A percentile compares a stretch with the other conserved stretches of the same genome.
phyloP scores from a whole-genome alignment of 1,284 basidiomycete species.

The Ceratobasidium sp. region DNA sequence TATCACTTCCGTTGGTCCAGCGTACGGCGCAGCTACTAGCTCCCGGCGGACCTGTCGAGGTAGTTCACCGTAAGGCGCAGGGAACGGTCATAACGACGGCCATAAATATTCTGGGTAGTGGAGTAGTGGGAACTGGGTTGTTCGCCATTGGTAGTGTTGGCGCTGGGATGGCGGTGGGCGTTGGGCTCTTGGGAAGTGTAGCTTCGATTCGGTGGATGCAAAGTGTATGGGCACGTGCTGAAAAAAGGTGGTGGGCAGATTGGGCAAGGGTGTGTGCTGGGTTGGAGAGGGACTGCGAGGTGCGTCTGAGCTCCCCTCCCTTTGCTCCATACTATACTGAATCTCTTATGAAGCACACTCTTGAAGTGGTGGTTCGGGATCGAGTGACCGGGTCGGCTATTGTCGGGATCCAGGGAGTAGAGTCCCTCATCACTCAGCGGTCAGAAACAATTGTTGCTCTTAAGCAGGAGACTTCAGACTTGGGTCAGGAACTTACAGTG shows the following conservation, averaged over 20 bases:
- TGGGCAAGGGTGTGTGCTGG: slow-evolving; percentile 42
- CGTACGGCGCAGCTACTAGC: slow-evolving; percentile 34
- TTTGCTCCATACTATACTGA: background rate
- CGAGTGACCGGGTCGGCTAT: slow-evolving; percentile 24
- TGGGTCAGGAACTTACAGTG: slow-evolving; percentile 16
- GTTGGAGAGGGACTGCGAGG: slow-evolving; percentile 42
- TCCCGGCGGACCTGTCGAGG: slow-evolving; percentile 39
- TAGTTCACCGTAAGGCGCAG: slow-evolving; percentile 33
- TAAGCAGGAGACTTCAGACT: slow-evolving; percentile 1
- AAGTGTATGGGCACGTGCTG: slow-evolving; percentile 33
- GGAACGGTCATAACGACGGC: slow-evolving; percentile 10
- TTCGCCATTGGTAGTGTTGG: slow-evolving; percentile 26
- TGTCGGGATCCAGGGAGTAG: slow-evolving; percentile 34
- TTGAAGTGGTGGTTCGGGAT: slow-evolving; percentile 23
- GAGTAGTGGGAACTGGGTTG: slow-evolving; percentile 21
- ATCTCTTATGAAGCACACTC: slow-evolving; percentile 1
- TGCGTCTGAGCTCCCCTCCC: background rate
- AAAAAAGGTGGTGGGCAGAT: slow-evolving; percentile 43
- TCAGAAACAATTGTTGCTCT: slow-evolving; percentile 25
- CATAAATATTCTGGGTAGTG: slow-evolving; percentile 32
- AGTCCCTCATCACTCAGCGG: slow-evolving; percentile 19
- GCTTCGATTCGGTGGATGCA: slow-evolving; percentile 42
- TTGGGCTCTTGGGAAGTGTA: slow-evolving; percentile 30
- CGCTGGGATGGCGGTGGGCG: slow-evolving; percentile 25
- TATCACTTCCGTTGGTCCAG: slow-evolving; percentile 27